Evolutionary conservation across 192 early-diverging fungal species (phyloP).

Genomic region (Entomortierella parvispora): DNA sequence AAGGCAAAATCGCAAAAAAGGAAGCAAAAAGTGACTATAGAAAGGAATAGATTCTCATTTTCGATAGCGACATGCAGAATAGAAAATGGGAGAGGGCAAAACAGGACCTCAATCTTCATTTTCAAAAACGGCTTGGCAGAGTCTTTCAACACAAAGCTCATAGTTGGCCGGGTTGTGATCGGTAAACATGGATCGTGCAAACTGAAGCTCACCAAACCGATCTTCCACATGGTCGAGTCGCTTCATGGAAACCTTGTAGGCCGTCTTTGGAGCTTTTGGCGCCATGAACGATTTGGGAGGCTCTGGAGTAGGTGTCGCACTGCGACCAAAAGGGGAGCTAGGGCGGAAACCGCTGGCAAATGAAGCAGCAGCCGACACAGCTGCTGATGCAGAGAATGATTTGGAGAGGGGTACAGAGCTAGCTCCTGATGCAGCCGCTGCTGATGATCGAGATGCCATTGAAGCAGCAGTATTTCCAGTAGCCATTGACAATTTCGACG

Average conservation of each 20-base stretch:
- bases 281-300: slow-evolving; percentile 6
- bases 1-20: no score
- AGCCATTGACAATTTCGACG: slow-evolving; percentile 23
- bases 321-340: slow-evolving; percentile 34
- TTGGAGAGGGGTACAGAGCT: slow-evolving; percentile 16
- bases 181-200: slow-evolving; percentile 81
- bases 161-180: slow-evolving; percentile 82
- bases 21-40: no score
- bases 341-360: slow-evolving; percentile 24
- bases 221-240: slow-evolving; percentile 79
- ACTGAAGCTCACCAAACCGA: slow-evolving; percentile 82
- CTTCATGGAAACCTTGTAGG: slow-evolving; percentile 64
- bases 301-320: slow-evolving; percentile 28
- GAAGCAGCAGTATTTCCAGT: slow-evolving; percentile 20
- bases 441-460: slow-evolving; percentile 15
- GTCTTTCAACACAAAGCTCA: slow-evolving; percentile 58
- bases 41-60: no score
- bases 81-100: neutral
- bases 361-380: slow-evolving; percentile 17
- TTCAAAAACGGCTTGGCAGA: slow-evolving; percentile 25
- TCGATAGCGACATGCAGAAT: neutral
- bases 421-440: neutral
- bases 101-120: slow-evolving; percentile 4
- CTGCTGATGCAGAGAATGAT: slow-evolving; percentile 21
- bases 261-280: slow-evolving; percentile 52